Conservation (phyloP, 306 rosid species). For the Corylus heterophylla region DNA sequence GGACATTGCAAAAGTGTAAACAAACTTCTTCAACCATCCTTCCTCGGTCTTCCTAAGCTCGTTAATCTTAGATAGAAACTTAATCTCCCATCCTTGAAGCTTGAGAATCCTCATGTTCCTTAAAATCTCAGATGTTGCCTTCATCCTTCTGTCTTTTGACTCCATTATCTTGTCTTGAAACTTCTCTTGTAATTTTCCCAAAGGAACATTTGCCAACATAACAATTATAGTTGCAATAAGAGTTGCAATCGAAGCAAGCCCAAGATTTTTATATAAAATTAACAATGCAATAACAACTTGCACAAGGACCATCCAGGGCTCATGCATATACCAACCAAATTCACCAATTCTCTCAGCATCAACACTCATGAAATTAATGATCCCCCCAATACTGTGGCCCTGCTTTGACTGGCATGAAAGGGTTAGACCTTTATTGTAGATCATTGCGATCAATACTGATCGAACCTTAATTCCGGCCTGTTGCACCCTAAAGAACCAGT, state of each 20-base stretch:
- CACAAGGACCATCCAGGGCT: constrained; percentile 60
- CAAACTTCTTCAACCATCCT: constrained; percentile 62
- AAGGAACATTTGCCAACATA: constrained; percentile 70
- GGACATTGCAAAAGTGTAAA: constrained; percentile 43
- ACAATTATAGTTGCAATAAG: constrained; percentile 59
- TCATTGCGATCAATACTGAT: constrained; percentile 55
- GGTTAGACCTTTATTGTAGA: constrained; percentile 67
- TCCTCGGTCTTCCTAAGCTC: constrained; percentile 60
- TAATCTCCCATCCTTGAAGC: constrained; percentile 93
- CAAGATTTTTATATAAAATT: constrained; percentile 68
- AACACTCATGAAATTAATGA: constrained; percentile 78
- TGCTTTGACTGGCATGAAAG: constrained; percentile 66
- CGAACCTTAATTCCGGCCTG: constrained; percentile 60
- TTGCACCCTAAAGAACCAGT: constrained; percentile 59
- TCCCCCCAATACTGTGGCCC: constrained; percentile 62
- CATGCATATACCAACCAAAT: constrained; percentile 68
- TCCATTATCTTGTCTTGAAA: constrained; percentile 79
- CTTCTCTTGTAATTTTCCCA: constrained; percentile 64
- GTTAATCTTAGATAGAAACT: constrained; percentile 67
- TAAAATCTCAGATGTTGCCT: constrained; percentile 70
- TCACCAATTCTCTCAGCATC: constrained; percentile 81
- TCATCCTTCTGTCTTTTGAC: constrained; percentile 83
- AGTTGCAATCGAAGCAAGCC: constrained; percentile 74
- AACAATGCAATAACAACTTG: constrained; percentile 68
- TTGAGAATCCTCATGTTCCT: constrained; percentile 86